Conservation (phyloP, 805 yeast genomes). For the Barnettozyma vustinii region DNA sequence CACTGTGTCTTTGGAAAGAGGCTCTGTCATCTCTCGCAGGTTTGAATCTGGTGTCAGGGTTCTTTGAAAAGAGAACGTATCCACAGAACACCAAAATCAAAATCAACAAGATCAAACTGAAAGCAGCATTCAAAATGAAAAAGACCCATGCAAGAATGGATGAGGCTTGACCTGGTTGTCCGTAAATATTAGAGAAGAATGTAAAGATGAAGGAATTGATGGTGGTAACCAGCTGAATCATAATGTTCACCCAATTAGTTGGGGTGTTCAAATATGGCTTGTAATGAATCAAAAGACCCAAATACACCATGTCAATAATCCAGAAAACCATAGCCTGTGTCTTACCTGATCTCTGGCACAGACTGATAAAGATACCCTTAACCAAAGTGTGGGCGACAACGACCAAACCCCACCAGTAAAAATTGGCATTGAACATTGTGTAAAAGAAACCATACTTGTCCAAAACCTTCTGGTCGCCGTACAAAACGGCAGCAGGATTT, state of each 20-base stretch:
- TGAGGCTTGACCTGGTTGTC: slow-evolving; percentile 71
- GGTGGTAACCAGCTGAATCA: slow-evolving; percentile 66
- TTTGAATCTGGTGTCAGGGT: slow-evolving; percentile 83
- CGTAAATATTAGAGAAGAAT: slow-evolving; percentile 80
- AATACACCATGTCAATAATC: slow-evolving; percentile 67
- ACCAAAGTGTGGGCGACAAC: slow-evolving; percentile 54
- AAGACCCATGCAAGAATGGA: slow-evolving; percentile 91
- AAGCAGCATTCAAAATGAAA: slow-evolving; percentile 85
- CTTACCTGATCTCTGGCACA: slow-evolving; percentile 77
- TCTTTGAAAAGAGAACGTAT: slow-evolving; percentile 65
- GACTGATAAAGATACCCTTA: slow-evolving; percentile 68
- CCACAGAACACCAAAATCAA: slow-evolving; percentile 61
- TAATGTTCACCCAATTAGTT: slow-evolving; percentile 71
- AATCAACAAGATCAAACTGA: slow-evolving; percentile 66
- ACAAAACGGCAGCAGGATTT: slow-evolving; percentile 83
- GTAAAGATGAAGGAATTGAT: slow-evolving; percentile 79
- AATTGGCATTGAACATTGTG: slow-evolving; percentile 78
- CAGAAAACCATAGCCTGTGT: slow-evolving; percentile 75
- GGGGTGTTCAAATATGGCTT: slow-evolving; percentile 79
- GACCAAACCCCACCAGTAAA: slow-evolving; percentile 79
- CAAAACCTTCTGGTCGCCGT: slow-evolving; percentile 69
- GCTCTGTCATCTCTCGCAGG: slow-evolving; percentile 91
- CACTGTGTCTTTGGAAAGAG: slow-evolving; percentile 60
- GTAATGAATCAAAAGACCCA: slow-evolving; percentile 54
- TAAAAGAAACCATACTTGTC: slow-evolving; percentile 84